phyloP scores from a whole-genome alignment of 2,329 filamentous ascomycete species.

The Amauroascus verrucosus region DNA sequence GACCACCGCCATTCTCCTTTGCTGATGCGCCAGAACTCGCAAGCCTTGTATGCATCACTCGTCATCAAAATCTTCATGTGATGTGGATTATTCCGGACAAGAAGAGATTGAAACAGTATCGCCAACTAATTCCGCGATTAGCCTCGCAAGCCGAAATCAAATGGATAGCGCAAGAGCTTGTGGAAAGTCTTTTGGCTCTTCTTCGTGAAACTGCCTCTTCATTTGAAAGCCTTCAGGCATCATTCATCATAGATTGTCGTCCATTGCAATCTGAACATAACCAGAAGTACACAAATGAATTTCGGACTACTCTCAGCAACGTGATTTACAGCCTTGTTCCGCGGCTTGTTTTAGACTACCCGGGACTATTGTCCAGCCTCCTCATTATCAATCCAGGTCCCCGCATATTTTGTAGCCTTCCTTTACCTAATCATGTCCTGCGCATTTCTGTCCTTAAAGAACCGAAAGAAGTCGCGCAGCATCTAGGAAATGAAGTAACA shows the following conservation, averaged over 20 bases:
- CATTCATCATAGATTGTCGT: constrained; percentile 7
- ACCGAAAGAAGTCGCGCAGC: background rate
- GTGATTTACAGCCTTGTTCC: background rate
- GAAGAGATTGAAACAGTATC: background rate
- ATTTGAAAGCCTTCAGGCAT: background rate
- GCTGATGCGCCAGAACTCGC: background rate
- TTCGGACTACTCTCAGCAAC: background rate
- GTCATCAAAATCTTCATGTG: background rate
- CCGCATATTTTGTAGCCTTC: background rate
- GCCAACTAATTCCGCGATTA: background rate
- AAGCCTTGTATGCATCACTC: constrained; percentile 2
- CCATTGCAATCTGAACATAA: background rate
- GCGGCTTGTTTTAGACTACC: background rate
- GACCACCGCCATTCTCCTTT: background rate
- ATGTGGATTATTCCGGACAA: constrained; percentile 11
- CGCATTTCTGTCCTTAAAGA: background rate
- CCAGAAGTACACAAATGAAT: background rate
- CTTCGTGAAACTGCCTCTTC: background rate
- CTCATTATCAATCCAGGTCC: background rate
- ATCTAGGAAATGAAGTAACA: constrained; percentile 3
- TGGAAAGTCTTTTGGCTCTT: background rate
- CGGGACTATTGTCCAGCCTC: background rate
- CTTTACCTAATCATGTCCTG: background rate
- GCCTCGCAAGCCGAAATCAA: background rate
- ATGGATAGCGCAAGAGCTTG: background rate